These are phyloP conservation scores for Ramaria rubella DNA, from an alignment of 768 basidiomycete species.

Conservation along the genomic window DNA sequence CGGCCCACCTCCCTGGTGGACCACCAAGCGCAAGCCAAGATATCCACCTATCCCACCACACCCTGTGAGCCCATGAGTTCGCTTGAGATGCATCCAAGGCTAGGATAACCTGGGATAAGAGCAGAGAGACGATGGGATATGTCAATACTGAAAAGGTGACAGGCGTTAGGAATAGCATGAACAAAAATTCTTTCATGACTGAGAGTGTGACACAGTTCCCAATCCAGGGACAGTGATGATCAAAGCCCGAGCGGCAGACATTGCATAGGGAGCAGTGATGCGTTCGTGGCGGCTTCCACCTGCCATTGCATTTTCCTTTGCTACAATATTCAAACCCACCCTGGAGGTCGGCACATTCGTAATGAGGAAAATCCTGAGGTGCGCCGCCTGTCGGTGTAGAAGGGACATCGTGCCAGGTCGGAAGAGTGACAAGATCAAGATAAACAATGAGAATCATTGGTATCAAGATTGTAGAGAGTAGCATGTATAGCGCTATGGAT, in stretches of 20 bases:
- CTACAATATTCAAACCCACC: constrained; percentile 21
- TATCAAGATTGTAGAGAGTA: neutral
- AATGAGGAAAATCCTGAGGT: neutral
- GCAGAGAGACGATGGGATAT: constrained; percentile 8
- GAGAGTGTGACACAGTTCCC: constrained; percentile 28
- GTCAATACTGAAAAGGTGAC: constrained; percentile 16
- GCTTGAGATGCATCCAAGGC: neutral
- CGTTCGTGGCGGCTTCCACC: constrained; percentile 30
- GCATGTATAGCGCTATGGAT: neutral
- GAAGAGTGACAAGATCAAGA: neutral
- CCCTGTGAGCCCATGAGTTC: neutral
- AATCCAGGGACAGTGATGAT: constrained; percentile 30
- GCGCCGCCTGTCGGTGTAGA: neutral
- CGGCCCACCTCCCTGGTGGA: neutral
- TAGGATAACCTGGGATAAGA: neutral
- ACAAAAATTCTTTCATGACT: constrained; percentile 22
- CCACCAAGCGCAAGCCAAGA: neutral
- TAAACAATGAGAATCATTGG: neutral
- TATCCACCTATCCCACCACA: constrained; percentile 1
- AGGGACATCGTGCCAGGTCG: neutral
- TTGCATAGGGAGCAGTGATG: constrained; percentile 29
- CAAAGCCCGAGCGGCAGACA: constrained; percentile 27
- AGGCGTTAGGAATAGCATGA: constrained; percentile 21
- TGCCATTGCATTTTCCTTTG: constrained; percentile 24
- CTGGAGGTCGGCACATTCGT: constrained; percentile 14